Conservation (phyloP, 1,139 yeast genomes). For the Candida sojae region DNA sequence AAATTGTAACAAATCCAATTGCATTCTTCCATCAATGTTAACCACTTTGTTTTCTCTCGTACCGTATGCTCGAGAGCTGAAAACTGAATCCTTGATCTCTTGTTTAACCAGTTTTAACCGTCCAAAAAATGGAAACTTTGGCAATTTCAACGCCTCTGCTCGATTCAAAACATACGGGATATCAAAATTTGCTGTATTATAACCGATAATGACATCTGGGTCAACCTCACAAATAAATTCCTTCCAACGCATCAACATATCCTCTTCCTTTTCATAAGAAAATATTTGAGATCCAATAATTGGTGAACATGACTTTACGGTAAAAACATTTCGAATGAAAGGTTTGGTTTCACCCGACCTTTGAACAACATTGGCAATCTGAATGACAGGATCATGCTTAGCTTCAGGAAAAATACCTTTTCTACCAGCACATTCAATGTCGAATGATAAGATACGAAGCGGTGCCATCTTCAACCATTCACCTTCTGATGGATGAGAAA, state of each 20-base stretch:
- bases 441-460: slow-evolving; percentile 87
- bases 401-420: slow-evolving; percentile 97
- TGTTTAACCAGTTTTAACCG: slow-evolving; percentile 68
- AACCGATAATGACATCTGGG: slow-evolving; percentile 97
- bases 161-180: slow-evolving; percentile 89
- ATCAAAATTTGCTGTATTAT: slow-evolving; percentile 93
- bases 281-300: slow-evolving; percentile 92
- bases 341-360: slow-evolving; percentile 80
- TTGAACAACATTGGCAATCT: slow-evolving; percentile 92
- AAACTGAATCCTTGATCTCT: slow-evolving; percentile 76
- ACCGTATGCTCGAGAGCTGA: slow-evolving; percentile 95
- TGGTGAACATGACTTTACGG: slow-evolving; percentile 87
- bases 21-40: slow-evolving; percentile 95
- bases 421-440: slow-evolving; percentile 98
- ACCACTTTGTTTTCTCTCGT: slow-evolving; percentile 90
- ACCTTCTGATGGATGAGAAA: slow-evolving; percentile 88
- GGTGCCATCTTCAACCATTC: slow-evolving; percentile 96
- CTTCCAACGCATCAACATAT: slow-evolving; percentile 83
- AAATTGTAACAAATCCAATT: slow-evolving; percentile 88
- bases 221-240: slow-evolving; percentile 82
- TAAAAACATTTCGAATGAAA: slow-evolving; percentile 91
- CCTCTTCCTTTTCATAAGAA: slow-evolving; percentile 72
- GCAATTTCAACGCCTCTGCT: slow-evolving; percentile 69
- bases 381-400: slow-evolving; percentile 89
- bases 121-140: slow-evolving; percentile 84